Conservation (phyloP, 148 eudicot genomes). For the Chenopodium suecicum region DNA sequence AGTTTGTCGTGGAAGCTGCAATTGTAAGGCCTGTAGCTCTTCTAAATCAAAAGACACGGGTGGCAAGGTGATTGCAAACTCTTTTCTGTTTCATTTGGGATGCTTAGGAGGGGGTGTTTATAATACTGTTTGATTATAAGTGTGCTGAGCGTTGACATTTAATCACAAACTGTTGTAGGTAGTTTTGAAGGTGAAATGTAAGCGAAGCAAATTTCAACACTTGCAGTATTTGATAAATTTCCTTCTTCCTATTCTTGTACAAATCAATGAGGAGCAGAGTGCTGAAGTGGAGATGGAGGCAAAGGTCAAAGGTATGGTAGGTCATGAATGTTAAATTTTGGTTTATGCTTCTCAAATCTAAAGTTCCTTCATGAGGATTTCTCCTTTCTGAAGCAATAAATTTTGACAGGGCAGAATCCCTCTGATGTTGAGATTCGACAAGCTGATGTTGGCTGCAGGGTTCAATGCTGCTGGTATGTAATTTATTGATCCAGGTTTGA, state of each 20-base stretch:
- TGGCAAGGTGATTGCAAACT: slow-evolving; percentile 42
- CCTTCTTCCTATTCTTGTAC: slow-evolving; percentile 73
- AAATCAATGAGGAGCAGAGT: slow-evolving; percentile 55
- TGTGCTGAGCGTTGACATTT: slow-evolving; percentile 9
- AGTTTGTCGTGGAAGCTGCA: slow-evolving; percentile 72
- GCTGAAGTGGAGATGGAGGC: slow-evolving; percentile 69
- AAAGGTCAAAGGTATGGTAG: slow-evolving; percentile 54
- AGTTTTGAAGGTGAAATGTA: slow-evolving; percentile 28
- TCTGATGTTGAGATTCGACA: slow-evolving; percentile 60
- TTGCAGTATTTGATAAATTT: slow-evolving; percentile 59
- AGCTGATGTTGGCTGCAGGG: slow-evolving; percentile 45
- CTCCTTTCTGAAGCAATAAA: slow-evolving; percentile 21
- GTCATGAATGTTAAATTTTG: not conserved
- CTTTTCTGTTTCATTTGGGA: not conserved
- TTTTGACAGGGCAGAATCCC: slow-evolving; percentile 51
- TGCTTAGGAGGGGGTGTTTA: not conserved
- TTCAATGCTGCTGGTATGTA: slow-evolving; percentile 62
- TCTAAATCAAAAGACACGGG: slow-evolving; percentile 38
- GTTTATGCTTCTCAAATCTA: not conserved
- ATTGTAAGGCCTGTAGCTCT: slow-evolving; percentile 58
- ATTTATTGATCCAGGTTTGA: slow-evolving; percentile 3
- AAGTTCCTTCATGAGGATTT: not conserved
- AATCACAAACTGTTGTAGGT: slow-evolving; percentile 36
- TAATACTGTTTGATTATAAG: not conserved
- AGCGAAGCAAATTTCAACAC: slow-evolving; percentile 42